Evolutionary conservation across 805 yeast species (phyloP).

Genomic region (Candida tammaniensis): DNA sequence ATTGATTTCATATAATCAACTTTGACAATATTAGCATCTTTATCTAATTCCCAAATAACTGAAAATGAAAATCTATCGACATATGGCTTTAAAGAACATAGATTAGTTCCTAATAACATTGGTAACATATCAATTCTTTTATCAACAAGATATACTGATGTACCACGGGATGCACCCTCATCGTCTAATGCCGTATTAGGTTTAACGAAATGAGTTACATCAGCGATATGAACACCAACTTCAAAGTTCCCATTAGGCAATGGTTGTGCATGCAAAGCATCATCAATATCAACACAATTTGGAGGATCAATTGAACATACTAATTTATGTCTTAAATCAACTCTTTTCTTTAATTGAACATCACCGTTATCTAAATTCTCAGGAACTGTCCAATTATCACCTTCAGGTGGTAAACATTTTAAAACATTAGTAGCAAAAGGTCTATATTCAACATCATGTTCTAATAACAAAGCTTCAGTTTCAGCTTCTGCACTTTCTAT

Average conservation of each 20-base stretch:
- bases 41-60: slow-evolving; percentile 92
- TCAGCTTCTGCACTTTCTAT: slow-evolving; percentile 93
- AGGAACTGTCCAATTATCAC: slow-evolving; percentile 91
- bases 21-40: slow-evolving; percentile 77
- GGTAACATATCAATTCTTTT: slow-evolving; percentile 99
- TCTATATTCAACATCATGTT: slow-evolving; percentile 94
- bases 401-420: slow-evolving; percentile 90
- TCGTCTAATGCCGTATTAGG: slow-evolving; percentile 88
- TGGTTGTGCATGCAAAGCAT: slow-evolving; percentile 84
- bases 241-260: slow-evolving; percentile 93
- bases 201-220: slow-evolving; percentile 95
- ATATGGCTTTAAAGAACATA: slow-evolving; percentile 91
- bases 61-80: slow-evolving; percentile 96
- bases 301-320: slow-evolving; percentile 98
- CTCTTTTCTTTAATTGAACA: slow-evolving; percentile 58
- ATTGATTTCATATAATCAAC: slow-evolving; percentile 83
- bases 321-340: slow-evolving; percentile 81
- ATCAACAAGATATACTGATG: slow-evolving; percentile 94
- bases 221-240: slow-evolving; percentile 99
- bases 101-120: slow-evolving; percentile 86
- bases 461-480: slow-evolving; percentile 88
- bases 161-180: slow-evolving; percentile 97
- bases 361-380: slow-evolving; percentile 52
- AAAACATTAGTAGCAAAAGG: slow-evolving; percentile 92
- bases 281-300: slow-evolving; percentile 94